These are phyloP conservation scores for Candida sithepensis DNA, from an alignment of 805 yeast species.

Conservation along the genomic window DNA sequence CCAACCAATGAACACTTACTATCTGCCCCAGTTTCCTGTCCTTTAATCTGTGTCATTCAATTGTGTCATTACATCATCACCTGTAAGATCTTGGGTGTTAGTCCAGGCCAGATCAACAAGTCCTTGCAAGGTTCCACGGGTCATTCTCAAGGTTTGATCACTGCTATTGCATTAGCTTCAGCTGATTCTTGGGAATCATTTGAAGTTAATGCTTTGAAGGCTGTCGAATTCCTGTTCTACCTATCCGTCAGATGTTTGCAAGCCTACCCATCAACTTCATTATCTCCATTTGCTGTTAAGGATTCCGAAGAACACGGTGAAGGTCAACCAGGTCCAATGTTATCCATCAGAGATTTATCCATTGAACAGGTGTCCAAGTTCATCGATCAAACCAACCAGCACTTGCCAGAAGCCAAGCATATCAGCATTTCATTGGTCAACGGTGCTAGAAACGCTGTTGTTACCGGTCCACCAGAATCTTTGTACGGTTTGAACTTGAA, in stretches of 20 bases:
- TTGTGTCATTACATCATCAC: slow-evolving; percentile 89
- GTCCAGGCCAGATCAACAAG: slow-evolving; percentile 83
- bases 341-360: slow-evolving; percentile 86
- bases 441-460: slow-evolving; percentile 94
- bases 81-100: slow-evolving; percentile 74
- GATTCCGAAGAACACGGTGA: slow-evolving; percentile 93
- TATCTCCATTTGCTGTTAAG: slow-evolving; percentile 89
- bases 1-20: slow-evolving; percentile 88
- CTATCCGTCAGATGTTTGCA: slow-evolving; percentile 90
- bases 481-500: slow-evolving; percentile 91
- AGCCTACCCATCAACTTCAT: slow-evolving; percentile 87
- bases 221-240: slow-evolving; percentile 83
- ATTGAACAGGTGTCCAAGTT: slow-evolving; percentile 72
- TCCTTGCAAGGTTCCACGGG: slow-evolving; percentile 76
- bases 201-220: slow-evolving; percentile 65
- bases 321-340: slow-evolving; percentile 97
- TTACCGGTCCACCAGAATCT: slow-evolving; percentile 98
- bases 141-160: slow-evolving; percentile 88
- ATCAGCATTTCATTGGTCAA: slow-evolving; percentile 87
- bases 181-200: slow-evolving; percentile 84
- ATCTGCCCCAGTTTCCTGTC: slow-evolving; percentile 92
- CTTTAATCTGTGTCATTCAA: slow-evolving; percentile 95
- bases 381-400: slow-evolving; percentile 86
- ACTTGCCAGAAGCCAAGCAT: slow-evolving; percentile 87
- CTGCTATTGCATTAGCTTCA: slow-evolving; percentile 87